Evolutionary conservation across 2,329 filamentous ascomycete genomes (phyloP).

Genomic region (Diaporthe citri): DNA sequence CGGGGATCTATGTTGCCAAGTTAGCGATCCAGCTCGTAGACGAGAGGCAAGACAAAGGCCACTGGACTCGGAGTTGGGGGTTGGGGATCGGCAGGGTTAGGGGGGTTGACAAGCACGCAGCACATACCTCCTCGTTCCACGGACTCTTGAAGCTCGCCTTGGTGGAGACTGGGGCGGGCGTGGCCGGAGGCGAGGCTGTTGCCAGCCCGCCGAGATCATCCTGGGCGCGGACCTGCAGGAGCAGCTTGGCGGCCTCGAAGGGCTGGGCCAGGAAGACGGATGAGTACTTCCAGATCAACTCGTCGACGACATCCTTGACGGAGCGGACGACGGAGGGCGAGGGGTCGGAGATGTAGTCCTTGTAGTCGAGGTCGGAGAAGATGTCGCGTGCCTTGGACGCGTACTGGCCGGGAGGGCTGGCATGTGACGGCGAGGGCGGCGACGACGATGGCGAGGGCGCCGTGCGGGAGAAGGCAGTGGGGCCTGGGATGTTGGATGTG

Average conservation of each 20-base stretch:
- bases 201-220: conserved; percentile 59
- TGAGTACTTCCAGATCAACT: conserved; percentile 91
- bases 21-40: neutral
- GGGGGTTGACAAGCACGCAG: neutral
- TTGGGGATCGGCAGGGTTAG: too few relatives aligned
- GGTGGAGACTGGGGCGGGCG: conserved; percentile 29
- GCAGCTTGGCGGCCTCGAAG: conserved; percentile 95
- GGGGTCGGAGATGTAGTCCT: conserved; percentile 83
- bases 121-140: conserved; percentile 47
- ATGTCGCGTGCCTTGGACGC: conserved; percentile 82
- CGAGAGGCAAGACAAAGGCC: neutral
- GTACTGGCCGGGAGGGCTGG: conserved; percentile 60
- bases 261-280: conserved; percentile 92
- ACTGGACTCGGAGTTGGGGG: too few relatives aligned
- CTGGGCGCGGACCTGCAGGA: conserved; percentile 81
- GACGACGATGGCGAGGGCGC: neutral
- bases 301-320: conserved; percentile 82
- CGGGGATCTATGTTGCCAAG: conserved; percentile 55
- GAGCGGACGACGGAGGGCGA: conserved; percentile 82
- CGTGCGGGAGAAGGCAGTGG: conserved; percentile 56
- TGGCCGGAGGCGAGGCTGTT: conserved; percentile 41
- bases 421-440: conserved; percentile 47
- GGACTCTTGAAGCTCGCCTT: conserved; percentile 42
- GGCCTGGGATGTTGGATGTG: conserved; percentile 53
- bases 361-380: conserved; percentile 91